phyloP scores from a whole-genome alignment of 2,329 filamentous ascomycete species.

The Xylariomycetidae sp. region DNA sequence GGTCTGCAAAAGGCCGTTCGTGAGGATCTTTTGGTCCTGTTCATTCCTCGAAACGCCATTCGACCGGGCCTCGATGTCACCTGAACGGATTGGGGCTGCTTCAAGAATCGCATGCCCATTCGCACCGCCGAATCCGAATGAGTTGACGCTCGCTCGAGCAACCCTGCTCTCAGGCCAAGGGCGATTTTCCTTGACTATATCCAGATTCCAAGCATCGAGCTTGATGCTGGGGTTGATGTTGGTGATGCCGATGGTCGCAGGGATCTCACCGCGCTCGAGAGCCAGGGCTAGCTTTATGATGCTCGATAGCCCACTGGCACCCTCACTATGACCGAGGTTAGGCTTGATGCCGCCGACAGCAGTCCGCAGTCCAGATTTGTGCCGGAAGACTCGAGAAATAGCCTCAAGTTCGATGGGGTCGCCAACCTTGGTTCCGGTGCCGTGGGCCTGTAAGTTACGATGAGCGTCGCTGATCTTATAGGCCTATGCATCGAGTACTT shows the following conservation, averaged over 20 bases:
- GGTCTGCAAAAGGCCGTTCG: too few relatives aligned
- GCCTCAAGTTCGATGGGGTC: conserved; percentile 17
- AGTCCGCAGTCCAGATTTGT: conserved; percentile 8
- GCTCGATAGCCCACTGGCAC: conserved; percentile 10
- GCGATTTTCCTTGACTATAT: too few relatives aligned
- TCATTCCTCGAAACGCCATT: too few relatives aligned
- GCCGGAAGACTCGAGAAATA: conserved; percentile 14
- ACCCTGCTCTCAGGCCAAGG: too few relatives aligned
- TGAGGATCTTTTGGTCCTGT: too few relatives aligned
- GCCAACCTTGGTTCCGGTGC: conserved; percentile 26
- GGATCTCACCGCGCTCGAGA: conserved; percentile 9
- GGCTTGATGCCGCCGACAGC: too few relatives aligned
- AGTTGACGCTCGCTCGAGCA: background rate
- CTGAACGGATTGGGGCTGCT: too few relatives aligned
- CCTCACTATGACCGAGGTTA: conserved; percentile 16
- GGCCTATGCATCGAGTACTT: too few relatives aligned
- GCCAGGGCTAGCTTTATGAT: conserved; percentile 13
- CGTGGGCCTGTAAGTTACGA: too few relatives aligned
- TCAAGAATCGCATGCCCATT: background rate
- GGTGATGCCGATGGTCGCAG: conserved; percentile 7
- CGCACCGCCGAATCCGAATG: background rate
- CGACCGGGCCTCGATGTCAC: too few relatives aligned
- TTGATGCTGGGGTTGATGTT: conserved; percentile 14
- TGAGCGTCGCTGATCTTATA: too few relatives aligned
- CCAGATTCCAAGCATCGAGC: too few relatives aligned